Evolutionary conservation across 441 rosid genomes (phyloP).

Genomic region (Gossypium schwendimanii): DNA sequence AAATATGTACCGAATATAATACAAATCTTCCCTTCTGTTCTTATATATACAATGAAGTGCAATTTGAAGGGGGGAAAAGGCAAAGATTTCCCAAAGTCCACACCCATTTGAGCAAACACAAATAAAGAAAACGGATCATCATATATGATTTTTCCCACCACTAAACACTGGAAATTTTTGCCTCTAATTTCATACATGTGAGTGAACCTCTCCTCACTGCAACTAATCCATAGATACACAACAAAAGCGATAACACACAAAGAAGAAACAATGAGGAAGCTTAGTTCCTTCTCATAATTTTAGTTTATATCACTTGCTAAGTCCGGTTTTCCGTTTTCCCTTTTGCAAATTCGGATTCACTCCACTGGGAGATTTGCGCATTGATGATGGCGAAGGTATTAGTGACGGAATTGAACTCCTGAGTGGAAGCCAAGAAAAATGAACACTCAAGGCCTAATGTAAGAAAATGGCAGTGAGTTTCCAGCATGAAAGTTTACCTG

Average conservation of each 20-base stretch:
- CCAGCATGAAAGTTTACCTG: constrained; percentile 31
- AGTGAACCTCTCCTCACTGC: constrained; percentile 19
- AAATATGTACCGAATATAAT: neutral
- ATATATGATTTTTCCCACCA: constrained; percentile 21
- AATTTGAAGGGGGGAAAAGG: neutral
- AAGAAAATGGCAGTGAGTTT: neutral
- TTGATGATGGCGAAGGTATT: constrained; percentile 56
- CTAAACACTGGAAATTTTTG: constrained; percentile 21
- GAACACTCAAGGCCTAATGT: neutral
- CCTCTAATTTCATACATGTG: neutral
- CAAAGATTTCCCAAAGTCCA: constrained; percentile 12
- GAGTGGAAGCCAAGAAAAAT: constrained; percentile 11
- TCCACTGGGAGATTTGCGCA: constrained; percentile 35
- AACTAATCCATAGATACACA: constrained; percentile 20
- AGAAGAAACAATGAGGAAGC: neutral
- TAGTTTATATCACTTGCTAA: constrained; percentile 28
- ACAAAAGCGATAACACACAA: neutral
- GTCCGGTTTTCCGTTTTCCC: constrained; percentile 52
- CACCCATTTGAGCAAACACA: constrained; percentile 9
- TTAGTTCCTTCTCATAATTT: neutral
- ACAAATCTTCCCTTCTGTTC: constrained; percentile 7
- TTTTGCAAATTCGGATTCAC: constrained; percentile 26
- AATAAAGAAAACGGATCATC: constrained; percentile 19
- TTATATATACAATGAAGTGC: constrained; percentile 1
- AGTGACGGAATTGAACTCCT: constrained; percentile 74